Conservation (phyloP, 148 eudicot genomes). For the Polygonum aviculare region DNA sequence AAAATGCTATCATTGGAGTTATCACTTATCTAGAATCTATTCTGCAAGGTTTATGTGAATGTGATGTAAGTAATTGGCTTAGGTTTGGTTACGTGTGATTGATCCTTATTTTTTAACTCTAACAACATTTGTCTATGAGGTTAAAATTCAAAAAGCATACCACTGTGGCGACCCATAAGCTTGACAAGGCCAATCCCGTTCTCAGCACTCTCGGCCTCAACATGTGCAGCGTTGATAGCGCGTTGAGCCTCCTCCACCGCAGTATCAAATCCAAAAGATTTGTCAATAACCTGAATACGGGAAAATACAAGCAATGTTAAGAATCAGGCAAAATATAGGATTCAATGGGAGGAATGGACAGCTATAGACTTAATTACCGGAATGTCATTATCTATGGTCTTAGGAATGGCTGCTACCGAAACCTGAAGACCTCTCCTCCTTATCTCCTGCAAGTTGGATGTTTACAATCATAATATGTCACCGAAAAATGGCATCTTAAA, state of each 20-base stretch:
- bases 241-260: constrained; percentile 99
- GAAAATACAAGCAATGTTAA: background rate
- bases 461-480: background rate
- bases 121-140: background rate
- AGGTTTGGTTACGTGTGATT: no score
- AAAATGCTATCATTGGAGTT: background rate
- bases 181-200: constrained; percentile 91
- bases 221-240: constrained; percentile 96
- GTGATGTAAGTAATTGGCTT: no score
- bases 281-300: constrained; percentile 72
- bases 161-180: constrained; percentile 96
- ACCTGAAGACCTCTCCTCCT: constrained; percentile 8
- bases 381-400: constrained; percentile 6
- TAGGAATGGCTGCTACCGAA: background rate
- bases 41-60: no score
- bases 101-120: no score
- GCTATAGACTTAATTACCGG: background rate
- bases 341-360: background rate
- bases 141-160: constrained; percentile 17
- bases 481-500: background rate
- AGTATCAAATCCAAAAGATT: constrained; percentile 94
- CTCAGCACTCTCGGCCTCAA: constrained; percentile 93
- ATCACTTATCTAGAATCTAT: no score
- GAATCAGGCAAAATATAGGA: background rate
- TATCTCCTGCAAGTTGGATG: background rate